Evolutionary conservation across 352 stramenopile genomes (phyloP).

Genomic region (Pythium guiyangense): DNA sequence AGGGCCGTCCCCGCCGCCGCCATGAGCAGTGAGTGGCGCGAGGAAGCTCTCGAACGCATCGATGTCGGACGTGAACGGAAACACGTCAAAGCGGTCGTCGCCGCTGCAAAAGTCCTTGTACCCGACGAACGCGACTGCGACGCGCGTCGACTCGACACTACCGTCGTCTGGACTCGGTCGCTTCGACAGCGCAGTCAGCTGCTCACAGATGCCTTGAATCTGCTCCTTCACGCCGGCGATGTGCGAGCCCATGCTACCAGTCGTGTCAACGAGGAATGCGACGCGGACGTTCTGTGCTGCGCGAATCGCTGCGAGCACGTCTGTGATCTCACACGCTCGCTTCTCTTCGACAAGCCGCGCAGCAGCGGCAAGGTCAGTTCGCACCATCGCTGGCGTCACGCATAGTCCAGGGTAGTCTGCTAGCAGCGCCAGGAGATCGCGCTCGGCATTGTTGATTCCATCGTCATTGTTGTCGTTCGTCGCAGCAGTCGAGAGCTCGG

Average conservation of each 20-base stretch:
- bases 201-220: slow-evolving; percentile 9
- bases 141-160: no score
- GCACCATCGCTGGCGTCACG: background rate
- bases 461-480: no score
- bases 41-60: slow-evolving; percentile 28
- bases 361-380: background rate
- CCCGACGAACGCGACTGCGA: slow-evolving; percentile 32
- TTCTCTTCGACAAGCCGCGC: background rate
- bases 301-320: background rate
- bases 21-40: no score
- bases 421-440: background rate
- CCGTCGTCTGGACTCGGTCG: no score
- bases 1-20: slow-evolving; percentile 19
- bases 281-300: background rate
- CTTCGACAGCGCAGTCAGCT: background rate
- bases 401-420: background rate
- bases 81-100: slow-evolving; percentile 23
- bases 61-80: slow-evolving; percentile 26
- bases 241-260: slow-evolving; percentile 14
- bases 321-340: background rate
- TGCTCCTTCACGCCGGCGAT: slow-evolving; percentile 26
- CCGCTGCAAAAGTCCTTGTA: slow-evolving; percentile 35
- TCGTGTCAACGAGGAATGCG: slow-evolving; percentile 17
- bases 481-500: no score
- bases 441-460: background rate